Base-by-base conservation (phyloP, 2,329 filamentous ascomycete species). In the Teratosphaeriaceae sp. region DNA sequence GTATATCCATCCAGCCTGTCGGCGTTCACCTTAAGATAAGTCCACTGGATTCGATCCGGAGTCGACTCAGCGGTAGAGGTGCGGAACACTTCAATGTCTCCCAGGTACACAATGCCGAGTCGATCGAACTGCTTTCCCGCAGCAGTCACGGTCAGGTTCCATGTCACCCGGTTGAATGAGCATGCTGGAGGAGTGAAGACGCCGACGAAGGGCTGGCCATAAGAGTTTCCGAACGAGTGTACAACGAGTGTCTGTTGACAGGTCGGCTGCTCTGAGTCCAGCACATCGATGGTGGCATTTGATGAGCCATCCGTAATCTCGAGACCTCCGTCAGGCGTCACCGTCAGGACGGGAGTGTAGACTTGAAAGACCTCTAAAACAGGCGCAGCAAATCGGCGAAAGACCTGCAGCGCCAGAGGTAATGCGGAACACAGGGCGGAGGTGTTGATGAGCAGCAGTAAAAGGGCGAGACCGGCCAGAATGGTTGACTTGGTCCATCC, bases 51-150 rank as follows among this genome's bases (percentile, higher is more conserved):
- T 5, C 85, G 85, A 18, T 73, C 73, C 3, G 67, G 51, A 0
- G 79, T 86, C 1, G 87, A 85, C 65, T 94, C 84, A 3, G 86
- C 84, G 1, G 87, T 94, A 4, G 85, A 88, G 2, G 85, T 89
- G 19, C 86, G 74, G 71, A 84, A 92, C n/a, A 94, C 74, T 60
- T 94, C 86, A 8, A 77, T 79, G 60, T 90, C 84, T 30, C 79
- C 79, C 27, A 92, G 70, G 55, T 82, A 92, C 74, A 92, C 81
- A 23, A 83, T 63, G 3, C 79, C 87, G 7, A 90, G 71, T 29
- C 86, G 76, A 60, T 94, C 87, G 62, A 77, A 89, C 54, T 94
- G 87, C 2, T 77, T 74, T 1, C 87, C 87, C 48, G 71, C 68
- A 8, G 82, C 85, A 1, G 77, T 78, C 12, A 85, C 81, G 0